Evolutionary conservation across 805 yeast species (phyloP).

Genomic region (Candida arabinofermentans): DNA sequence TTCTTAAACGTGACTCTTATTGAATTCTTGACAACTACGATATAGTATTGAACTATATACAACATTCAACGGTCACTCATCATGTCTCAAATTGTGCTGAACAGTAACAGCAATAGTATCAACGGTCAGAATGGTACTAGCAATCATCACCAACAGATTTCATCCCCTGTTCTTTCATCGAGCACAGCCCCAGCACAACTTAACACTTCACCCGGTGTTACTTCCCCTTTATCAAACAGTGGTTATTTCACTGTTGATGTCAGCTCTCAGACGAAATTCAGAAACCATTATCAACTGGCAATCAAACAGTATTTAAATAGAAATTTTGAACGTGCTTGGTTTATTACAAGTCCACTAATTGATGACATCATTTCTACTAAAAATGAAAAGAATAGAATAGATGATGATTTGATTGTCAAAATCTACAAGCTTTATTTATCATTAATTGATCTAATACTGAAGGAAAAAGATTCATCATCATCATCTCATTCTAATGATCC

Average conservation of each 20-base stretch:
- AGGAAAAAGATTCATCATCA: slow-evolving; percentile 8
- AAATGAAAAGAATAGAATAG: slow-evolving; percentile 2
- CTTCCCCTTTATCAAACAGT: slow-evolving; percentile 1
- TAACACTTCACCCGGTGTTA: background rate
- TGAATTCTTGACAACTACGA: too few species aligned
- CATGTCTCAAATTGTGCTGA: slow-evolving; percentile 14
- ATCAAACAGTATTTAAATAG: slow-evolving; percentile 38
- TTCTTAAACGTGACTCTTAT: too few species aligned
- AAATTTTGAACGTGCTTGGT: slow-evolving; percentile 28
- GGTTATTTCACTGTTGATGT: slow-evolving; percentile 11
- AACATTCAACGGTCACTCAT: too few species aligned
- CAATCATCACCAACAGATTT: background rate
- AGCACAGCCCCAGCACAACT: background rate
- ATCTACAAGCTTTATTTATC: slow-evolving; percentile 28
- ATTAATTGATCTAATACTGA: slow-evolving; percentile 26
- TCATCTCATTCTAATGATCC: background rate
- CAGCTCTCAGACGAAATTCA: slow-evolving; percentile 14
- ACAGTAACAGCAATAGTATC: slow-evolving; percentile 7
- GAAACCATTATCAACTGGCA: slow-evolving; percentile 34
- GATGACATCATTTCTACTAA: slow-evolving; percentile 10
- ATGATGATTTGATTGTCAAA: slow-evolving; percentile 13
- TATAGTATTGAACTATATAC: too few species aligned
- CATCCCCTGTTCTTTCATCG: slow-evolving; percentile 5
- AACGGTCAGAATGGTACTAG: background rate
- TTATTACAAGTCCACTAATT: slow-evolving; percentile 19